phyloP scores from a whole-genome alignment of 106 monocot species.

The Dendrobium catenatum region DNA sequence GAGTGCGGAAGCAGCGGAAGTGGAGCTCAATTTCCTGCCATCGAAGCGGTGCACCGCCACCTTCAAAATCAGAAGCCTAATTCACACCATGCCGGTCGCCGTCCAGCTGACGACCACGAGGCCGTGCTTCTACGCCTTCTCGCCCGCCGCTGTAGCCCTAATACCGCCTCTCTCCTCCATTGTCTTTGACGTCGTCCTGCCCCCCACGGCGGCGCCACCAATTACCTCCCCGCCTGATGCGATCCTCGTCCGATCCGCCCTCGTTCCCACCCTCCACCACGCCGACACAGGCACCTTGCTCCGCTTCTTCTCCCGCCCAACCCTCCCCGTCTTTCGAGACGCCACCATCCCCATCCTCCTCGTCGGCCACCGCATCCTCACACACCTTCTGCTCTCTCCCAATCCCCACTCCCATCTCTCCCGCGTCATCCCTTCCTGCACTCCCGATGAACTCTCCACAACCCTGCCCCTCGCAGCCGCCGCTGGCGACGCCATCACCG shows the following conservation, averaged over 20 bases:
- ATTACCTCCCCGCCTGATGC: constrained; percentile 15
- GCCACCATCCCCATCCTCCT: constrained; percentile 1
- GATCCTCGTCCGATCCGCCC: constrained; percentile 7
- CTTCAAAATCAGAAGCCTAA: constrained; percentile 10
- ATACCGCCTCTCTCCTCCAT: constrained; percentile 18
- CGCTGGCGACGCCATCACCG: neutral
- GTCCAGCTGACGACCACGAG: constrained; percentile 14
- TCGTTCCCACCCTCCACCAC: constrained; percentile 8
- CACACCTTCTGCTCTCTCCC: neutral
- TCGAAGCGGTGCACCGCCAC: neutral
- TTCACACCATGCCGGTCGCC: constrained; percentile 23
- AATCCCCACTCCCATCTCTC: neutral
- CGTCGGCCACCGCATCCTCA: constrained; percentile 1
- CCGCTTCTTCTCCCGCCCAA: constrained; percentile 5
- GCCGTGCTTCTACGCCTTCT: neutral
- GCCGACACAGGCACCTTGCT: neutral
- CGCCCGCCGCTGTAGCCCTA: constrained; percentile 2
- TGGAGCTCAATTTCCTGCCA: constrained; percentile 3
- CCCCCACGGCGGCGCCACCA: constrained; percentile 1
- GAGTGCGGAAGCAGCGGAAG: neutral
- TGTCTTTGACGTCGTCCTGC: constrained; percentile 6
- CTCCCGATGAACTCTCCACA: constrained; percentile 9
- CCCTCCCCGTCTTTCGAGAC: constrained; percentile 3
- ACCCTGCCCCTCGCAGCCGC: constrained; percentile 20
- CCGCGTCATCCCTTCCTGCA: constrained; percentile 12